Percentiles rank a stretch among this genome's conserved stretches.
Conservation (phyloP, 177 flowering plant species). For the Telopea speciosissima region DNA sequence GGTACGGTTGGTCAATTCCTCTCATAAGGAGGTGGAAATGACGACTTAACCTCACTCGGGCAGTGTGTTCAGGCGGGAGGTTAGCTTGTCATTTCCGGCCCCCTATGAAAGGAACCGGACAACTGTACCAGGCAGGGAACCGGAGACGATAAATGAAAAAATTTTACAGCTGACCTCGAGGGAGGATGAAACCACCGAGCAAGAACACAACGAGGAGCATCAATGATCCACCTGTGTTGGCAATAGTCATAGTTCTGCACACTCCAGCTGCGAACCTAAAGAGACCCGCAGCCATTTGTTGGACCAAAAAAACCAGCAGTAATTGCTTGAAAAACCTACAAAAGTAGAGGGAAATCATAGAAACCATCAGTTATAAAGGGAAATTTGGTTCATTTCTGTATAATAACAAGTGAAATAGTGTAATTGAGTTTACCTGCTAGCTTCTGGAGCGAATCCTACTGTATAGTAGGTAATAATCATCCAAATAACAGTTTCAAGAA, state of each 20-base stretch:
- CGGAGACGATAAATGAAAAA: neutral
- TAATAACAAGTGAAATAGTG: too few relatives aligned
- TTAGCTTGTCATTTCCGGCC: too few relatives aligned
- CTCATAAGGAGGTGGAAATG: too few relatives aligned
- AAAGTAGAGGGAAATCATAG: conserved; percentile 2
- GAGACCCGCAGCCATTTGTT: conserved; percentile 84
- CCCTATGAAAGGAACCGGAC: too few relatives aligned
- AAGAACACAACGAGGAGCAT: conserved; percentile 58
- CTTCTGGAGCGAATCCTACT: conserved; percentile 82
- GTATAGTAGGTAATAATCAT: conserved; percentile 51
- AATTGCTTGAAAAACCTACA: conserved; percentile 85
- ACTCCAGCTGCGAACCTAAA: conserved; percentile 68
- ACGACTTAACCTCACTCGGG: too few relatives aligned
- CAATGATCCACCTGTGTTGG: conserved; percentile 77
- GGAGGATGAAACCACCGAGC: conserved; percentile 86
- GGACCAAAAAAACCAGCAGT: conserved; percentile 54
- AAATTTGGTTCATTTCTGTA: too few relatives aligned
- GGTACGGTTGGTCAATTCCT: too few relatives aligned
- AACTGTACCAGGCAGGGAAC: too few relatives aligned
- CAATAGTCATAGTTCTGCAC: conserved; percentile 74
- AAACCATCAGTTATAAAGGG: too few relatives aligned
- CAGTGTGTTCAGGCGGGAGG: too few relatives aligned
- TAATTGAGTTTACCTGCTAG: conserved; percentile 47
- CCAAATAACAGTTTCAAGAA: conserved; percentile 66
- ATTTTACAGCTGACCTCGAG: conserved; percentile 58